Evolutionary conservation across 345 rosid genomes (phyloP).

Genomic region (Excoecaria cochinchinensis): DNA sequence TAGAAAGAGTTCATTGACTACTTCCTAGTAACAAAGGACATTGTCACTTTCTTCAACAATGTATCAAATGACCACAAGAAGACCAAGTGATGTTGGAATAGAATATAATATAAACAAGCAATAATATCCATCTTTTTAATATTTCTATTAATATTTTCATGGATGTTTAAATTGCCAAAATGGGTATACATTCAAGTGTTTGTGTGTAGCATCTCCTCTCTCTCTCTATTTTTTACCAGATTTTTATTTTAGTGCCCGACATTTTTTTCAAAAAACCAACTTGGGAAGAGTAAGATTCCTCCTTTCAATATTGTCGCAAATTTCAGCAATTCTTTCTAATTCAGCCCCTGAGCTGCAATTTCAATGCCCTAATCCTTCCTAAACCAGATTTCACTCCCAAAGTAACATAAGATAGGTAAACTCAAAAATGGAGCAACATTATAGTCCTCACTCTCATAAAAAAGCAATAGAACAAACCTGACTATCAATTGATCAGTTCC

Average conservation of each 20-base stretch:
- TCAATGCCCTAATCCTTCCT: neutral
- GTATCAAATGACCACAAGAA: neutral
- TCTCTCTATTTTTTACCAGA: neutral
- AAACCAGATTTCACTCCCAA: too few species aligned
- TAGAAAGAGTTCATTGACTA: neutral
- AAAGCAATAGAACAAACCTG: constrained; percentile 3
- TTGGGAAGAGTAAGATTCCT: neutral
- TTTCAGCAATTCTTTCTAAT: neutral
- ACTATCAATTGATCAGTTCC: neutral
- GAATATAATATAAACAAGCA: neutral
- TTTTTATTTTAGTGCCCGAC: too few species aligned
- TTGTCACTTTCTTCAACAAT: neutral
- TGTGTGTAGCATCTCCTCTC: neutral
- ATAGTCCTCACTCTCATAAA: neutral
- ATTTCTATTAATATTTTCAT: too few species aligned
- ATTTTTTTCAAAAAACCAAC: too few species aligned
- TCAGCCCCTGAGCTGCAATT: neutral
- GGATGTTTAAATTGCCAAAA: too few species aligned
- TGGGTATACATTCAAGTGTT: too few species aligned
- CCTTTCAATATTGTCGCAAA: neutral
- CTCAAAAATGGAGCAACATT: neutral
- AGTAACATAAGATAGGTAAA: too few species aligned
- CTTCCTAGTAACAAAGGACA: neutral
- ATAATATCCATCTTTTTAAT: neutral
- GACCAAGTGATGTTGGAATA: neutral